Conservation (phyloP, 2,329 filamentous ascomycete genomes). For the Fusarium compactum region DNA sequence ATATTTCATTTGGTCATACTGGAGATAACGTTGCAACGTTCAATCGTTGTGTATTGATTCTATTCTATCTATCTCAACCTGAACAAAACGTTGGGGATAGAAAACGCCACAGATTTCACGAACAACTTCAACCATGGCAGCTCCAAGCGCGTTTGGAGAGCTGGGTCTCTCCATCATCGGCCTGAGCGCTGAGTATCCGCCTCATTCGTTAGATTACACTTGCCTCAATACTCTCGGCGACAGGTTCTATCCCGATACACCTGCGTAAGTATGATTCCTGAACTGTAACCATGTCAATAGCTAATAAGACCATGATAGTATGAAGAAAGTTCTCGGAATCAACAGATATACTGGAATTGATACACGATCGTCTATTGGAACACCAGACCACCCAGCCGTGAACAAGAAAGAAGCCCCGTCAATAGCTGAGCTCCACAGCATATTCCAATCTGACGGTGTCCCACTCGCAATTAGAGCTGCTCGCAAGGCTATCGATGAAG, state of each 20-base stretch:
- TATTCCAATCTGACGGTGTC: slow-evolving; percentile 69
- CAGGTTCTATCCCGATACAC: slow-evolving; percentile 69
- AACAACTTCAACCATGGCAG: slow-evolving; percentile 53
- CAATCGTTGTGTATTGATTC: neutral
- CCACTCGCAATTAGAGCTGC: slow-evolving; percentile 68
- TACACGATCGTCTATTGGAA: slow-evolving; percentile 70
- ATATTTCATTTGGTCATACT: neutral
- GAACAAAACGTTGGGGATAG: slow-evolving; percentile 34
- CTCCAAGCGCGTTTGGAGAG: slow-evolving; percentile 58
- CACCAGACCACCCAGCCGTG: slow-evolving; percentile 70
- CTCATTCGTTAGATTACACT: slow-evolving; percentile 62
- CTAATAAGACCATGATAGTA: slow-evolving; percentile 54
- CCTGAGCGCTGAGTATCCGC: slow-evolving; percentile 70
- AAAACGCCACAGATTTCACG: slow-evolving; percentile 13
- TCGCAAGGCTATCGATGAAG: slow-evolving; percentile 67
- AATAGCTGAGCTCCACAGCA: slow-evolving; percentile 65
- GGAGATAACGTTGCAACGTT: neutral
- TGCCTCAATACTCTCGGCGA: slow-evolving; percentile 65
- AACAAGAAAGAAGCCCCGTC: slow-evolving; percentile 66
- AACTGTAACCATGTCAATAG: neutral
- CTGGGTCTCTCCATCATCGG: slow-evolving; percentile 72
- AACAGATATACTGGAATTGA: slow-evolving; percentile 76
- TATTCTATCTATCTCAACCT: slow-evolving; percentile 9
- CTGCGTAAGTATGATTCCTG: slow-evolving; percentile 61
- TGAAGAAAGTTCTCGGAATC: slow-evolving; percentile 72